A percentile compares a stretch with the other conserved stretches of the same genome.
These are phyloP conservation scores for Calonectria pauciramosa DNA, from an alignment of 2,329 filamentous ascomycete genomes.

Conservation along the genomic window DNA sequence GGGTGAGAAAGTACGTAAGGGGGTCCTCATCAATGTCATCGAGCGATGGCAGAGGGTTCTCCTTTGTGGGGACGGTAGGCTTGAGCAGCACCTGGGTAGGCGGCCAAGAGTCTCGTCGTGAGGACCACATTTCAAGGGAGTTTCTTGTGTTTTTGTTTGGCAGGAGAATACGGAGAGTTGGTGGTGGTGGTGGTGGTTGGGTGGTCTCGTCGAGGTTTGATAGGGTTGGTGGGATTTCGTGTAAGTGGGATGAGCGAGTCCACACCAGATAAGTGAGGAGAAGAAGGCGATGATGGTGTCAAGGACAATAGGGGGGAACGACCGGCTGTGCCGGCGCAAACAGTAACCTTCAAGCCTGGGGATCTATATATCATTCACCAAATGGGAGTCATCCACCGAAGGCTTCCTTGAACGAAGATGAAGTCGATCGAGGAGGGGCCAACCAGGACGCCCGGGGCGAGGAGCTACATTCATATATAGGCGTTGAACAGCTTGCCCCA, in stretches of 20 bases:
- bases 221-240: constrained; percentile 12
- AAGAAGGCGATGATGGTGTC: constrained; percentile 32
- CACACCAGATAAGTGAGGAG: constrained; percentile 35
- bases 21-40: constrained; percentile 67
- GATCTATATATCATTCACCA: constrained; percentile 38
- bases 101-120: constrained; percentile 64
- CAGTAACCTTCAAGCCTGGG: constrained; percentile 34
- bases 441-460: constrained; percentile 18
- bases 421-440: constrained; percentile 33
- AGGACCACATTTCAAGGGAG: constrained; percentile 38
- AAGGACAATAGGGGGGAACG: constrained; percentile 33
- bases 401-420: constrained; percentile 29
- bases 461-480: constrained; percentile 39
- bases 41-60: constrained; percentile 58
- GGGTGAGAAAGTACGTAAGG: constrained; percentile 69
- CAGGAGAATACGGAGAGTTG: constrained; percentile 3
- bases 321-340: constrained; percentile 40
- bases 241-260: constrained; percentile 32
- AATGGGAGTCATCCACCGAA: constrained; percentile 42
- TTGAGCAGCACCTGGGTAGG: constrained; percentile 64
- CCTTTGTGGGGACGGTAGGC: constrained; percentile 55
- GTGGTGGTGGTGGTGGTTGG: neutral
- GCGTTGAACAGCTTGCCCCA: constrained; percentile 25
- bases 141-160: neutral
- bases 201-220: constrained; percentile 12